phyloP scores from a whole-genome alignment of 2,329 filamentous ascomycete genomes.

The Metarhizium guizhouense region DNA sequence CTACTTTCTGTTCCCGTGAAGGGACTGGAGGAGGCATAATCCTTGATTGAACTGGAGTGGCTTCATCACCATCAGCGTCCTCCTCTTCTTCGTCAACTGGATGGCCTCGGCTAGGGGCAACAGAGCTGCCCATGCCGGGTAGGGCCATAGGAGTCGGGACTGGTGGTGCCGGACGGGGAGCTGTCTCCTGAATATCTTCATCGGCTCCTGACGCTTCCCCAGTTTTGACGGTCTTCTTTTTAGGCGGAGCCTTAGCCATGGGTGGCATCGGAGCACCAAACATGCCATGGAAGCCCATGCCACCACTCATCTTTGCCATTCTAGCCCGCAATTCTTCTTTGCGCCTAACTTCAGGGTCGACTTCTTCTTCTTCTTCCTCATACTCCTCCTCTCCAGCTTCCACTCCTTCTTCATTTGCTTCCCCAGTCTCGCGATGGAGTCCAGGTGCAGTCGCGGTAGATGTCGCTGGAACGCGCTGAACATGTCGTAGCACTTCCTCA shows the following conservation, averaged over 20 bases:
- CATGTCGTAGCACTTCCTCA: constrained; percentile 45
- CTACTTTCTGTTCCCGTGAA: constrained; percentile 13
- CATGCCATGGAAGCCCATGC: constrained; percentile 95
- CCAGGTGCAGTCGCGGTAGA: constrained; percentile 13
- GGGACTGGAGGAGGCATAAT: constrained; percentile 22
- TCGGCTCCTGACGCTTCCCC: constrained; percentile 23
- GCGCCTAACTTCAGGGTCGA: constrained; percentile 78
- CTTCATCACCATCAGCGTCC: background rate
- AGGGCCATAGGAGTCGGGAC: constrained; percentile 55
- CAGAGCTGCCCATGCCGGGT: constrained; percentile 61
- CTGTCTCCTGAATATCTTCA: constrained; percentile 36
- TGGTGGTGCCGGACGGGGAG: constrained; percentile 38
- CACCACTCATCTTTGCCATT: constrained; percentile 98
- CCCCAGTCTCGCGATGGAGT: constrained; percentile 31
- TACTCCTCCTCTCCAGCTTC: constrained; percentile 43
- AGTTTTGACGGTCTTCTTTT: constrained; percentile 42
- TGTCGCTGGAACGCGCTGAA: constrained; percentile 28
- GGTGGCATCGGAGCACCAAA: constrained; percentile 68
- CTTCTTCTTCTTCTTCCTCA: constrained; percentile 73
- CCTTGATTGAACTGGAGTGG: constrained; percentile 12
- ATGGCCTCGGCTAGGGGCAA: constrained; percentile 32
- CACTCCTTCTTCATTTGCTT: constrained; percentile 50
- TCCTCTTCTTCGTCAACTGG: constrained; percentile 11
- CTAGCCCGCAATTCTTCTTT: constrained; percentile 83
- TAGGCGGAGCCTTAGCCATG: constrained; percentile 35